phyloP scores from a whole-genome alignment of 106 monocot genomes.

The Dioscorea zingiberensis region DNA sequence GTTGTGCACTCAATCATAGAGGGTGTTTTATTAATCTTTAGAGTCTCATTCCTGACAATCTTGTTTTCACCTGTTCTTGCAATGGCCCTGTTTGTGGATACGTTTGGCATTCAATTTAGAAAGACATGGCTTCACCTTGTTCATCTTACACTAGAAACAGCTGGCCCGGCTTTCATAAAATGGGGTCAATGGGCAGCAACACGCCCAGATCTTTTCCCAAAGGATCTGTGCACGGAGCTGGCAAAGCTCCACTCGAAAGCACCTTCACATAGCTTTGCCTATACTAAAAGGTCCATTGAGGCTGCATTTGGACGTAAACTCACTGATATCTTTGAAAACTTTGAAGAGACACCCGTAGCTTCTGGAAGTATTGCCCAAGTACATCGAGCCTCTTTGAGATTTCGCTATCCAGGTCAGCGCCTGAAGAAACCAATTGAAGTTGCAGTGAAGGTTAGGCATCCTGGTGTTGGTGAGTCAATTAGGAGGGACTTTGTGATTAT shows the following conservation, averaged over 20 bases:
- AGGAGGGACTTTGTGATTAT: constrained; percentile 74
- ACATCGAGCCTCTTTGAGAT: constrained; percentile 70
- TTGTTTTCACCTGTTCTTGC: constrained; percentile 54
- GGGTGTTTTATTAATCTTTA: constrained; percentile 46
- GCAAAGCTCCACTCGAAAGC: constrained; percentile 71
- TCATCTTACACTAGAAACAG: constrained; percentile 60
- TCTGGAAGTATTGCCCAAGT: constrained; percentile 88
- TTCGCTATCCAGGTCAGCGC: constrained; percentile 31
- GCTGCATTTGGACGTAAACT: constrained; percentile 71
- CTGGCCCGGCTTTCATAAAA: constrained; percentile 91
- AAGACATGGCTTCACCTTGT: constrained; percentile 64
- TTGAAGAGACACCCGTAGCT: constrained; percentile 86
- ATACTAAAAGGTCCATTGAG: constrained; percentile 65
- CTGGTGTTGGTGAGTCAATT: constrained; percentile 78
- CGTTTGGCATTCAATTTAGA: constrained; percentile 42
- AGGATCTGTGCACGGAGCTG: constrained; percentile 63
- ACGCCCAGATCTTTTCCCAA: constrained; percentile 83
- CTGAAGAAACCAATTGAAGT: constrained; percentile 46
- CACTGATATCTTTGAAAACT: constrained; percentile 70
- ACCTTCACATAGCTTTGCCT: constrained; percentile 67
- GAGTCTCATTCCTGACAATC: constrained; percentile 51
- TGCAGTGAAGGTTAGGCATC: constrained; percentile 93
- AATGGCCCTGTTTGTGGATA: constrained; percentile 66
- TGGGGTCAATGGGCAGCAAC: constrained; percentile 99
- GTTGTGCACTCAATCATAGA: constrained; percentile 40